Evolutionary conservation across 495 filamentous ascomycete species (phyloP).

Genomic region (Podospora conica): DNA sequence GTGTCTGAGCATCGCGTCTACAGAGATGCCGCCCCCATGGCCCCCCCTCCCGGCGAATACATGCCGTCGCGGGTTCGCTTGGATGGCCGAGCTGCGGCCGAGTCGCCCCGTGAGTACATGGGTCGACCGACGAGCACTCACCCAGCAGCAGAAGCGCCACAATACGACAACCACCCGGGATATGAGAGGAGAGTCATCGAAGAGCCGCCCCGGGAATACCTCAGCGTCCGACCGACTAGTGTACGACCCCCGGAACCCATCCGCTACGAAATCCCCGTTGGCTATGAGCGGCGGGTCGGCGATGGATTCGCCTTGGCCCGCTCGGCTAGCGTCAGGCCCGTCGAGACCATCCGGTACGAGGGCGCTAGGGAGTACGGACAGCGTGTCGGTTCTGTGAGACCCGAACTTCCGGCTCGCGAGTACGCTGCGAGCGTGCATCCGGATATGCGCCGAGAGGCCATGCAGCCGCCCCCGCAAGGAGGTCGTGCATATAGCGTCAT

Average conservation of each 20-base stretch:
- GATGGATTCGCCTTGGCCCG: conserved; percentile 34
- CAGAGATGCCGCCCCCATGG: conserved; percentile 39
- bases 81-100: conserved; percentile 29
- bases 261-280: conserved; percentile 45
- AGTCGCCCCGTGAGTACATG: conserved; percentile 47
- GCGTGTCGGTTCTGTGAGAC: conserved; percentile 33
- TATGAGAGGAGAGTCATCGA: conserved; percentile 30
- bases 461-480: conserved; percentile 20
- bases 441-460: conserved; percentile 34
- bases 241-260: conserved; percentile 41
- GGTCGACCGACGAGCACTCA: conserved; percentile 53
- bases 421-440: conserved; percentile 36
- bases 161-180: conserved; percentile 12
- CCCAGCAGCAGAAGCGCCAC: conserved; percentile 27
- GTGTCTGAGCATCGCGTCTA: conserved; percentile 42
- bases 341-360: conserved; percentile 19
- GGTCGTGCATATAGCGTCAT: conserved; percentile 41
- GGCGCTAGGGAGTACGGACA: conserved; percentile 17
- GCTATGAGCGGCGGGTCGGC: conserved; percentile 44
- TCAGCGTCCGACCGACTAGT: conserved; percentile 46
- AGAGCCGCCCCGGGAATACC: conserved; percentile 42
- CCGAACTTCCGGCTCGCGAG: conserved; percentile 37
- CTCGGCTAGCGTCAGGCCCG: conserved; percentile 26
- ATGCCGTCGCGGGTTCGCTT: conserved; percentile 31
- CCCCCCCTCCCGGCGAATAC: conserved; percentile 38